A percentile compares a stretch with the other conserved stretches of the same genome.
Evolutionary conservation across 768 basidiomycete genomes (phyloP).

Genomic region (Lentinula detonsa): DNA sequence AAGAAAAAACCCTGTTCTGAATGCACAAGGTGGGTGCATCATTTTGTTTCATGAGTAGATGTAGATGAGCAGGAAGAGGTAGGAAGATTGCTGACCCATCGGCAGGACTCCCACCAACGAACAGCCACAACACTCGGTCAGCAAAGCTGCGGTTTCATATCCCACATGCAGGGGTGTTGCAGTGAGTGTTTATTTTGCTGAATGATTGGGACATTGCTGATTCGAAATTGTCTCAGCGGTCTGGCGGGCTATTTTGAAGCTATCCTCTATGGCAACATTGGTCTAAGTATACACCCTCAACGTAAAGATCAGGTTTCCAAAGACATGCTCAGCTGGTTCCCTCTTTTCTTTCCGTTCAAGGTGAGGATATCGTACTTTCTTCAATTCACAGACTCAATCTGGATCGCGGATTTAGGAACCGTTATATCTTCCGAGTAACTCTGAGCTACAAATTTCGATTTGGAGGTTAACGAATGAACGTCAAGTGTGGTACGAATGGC

Average conservation of each 20-base stretch:
- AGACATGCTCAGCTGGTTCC: constrained; percentile 99
- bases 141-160: constrained; percentile 86
- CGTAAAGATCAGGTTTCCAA: constrained; percentile 82
- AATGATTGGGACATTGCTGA: background rate
- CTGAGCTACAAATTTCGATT: constrained; percentile 87
- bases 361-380: constrained; percentile 33
- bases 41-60: background rate
- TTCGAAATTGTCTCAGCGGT: constrained; percentile 38
- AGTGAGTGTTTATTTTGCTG: constrained; percentile 28
- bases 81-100: background rate
- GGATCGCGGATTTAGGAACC: constrained; percentile 57
- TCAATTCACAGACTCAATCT: background rate
- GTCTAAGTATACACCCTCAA: constrained; percentile 90
- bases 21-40: constrained; percentile 54
- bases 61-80: too few relatives aligned
- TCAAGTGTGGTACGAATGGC: constrained; percentile 99
- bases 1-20: constrained; percentile 67
- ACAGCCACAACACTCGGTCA: constrained; percentile 90
- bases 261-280: constrained; percentile 82
- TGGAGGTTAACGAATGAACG: constrained; percentile 90
- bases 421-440: constrained; percentile 86
- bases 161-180: constrained; percentile 88
- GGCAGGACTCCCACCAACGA: constrained; percentile 87
- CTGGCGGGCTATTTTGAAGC: constrained; percentile 98
- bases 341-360: constrained; percentile 91